Evolutionary conservation across 148 eudicot genomes (phyloP).

Genomic region (Hydrangea macrophylla): DNA sequence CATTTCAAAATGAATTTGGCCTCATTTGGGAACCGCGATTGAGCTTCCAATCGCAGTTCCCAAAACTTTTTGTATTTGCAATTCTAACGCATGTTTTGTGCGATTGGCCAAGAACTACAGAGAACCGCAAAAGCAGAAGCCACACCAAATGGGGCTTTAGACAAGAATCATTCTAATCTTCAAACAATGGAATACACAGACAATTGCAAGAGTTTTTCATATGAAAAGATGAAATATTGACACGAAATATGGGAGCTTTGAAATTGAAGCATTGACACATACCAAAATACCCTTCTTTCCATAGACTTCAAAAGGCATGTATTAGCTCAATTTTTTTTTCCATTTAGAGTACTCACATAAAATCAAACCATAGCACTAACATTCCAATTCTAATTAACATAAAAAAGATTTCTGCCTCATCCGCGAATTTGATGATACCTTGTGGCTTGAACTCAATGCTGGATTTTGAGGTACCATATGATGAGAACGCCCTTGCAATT

Average conservation of each 20-base stretch:
- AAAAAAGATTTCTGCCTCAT: background rate
- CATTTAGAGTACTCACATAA: background rate
- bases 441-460: slow-evolving; percentile 25
- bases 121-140: too few relatives aligned
- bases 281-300: background rate
- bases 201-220: background rate
- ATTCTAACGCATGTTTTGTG: too few relatives aligned
- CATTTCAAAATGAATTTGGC: too few relatives aligned
- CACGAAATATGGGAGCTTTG: too few relatives aligned
- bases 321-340: background rate
- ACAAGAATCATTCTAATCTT: background rate
- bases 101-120: too few relatives aligned
- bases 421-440: slow-evolving; percentile 26
- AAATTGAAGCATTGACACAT: background rate
- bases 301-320: background rate
- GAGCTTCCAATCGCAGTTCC: too few relatives aligned
- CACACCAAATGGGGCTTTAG: background rate
- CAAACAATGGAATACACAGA: background rate
- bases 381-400: background rate
- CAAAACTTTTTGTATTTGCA: too few relatives aligned
- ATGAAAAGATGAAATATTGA: background rate
- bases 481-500: background rate
- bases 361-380: background rate
- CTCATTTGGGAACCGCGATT: too few relatives aligned
- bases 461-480: slow-evolving; percentile 17